These are phyloP conservation scores for Zizania palustris DNA, from an alignment of 202 grass and related monocot genomes.

Conservation along the genomic window DNA sequence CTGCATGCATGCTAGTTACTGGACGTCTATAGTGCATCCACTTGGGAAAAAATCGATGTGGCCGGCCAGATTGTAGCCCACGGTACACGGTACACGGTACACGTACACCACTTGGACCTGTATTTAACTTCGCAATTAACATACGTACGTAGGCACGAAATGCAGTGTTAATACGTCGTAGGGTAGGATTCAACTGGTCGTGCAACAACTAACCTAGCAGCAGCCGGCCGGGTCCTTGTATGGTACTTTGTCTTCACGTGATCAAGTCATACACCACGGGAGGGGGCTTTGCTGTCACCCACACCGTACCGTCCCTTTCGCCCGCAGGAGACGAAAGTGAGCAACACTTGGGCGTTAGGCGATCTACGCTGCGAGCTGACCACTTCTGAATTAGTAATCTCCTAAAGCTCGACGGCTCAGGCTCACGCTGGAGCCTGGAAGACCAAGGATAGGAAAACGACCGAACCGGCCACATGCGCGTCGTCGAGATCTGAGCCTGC, in stretches of 20 bases:
- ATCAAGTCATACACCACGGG: background rate
- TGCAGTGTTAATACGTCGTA: background rate
- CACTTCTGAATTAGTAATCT: background rate
- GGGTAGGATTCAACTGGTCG: background rate
- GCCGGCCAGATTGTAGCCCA: background rate
- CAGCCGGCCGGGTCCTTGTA: background rate
- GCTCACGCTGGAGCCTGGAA: background rate
- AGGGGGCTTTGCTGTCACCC: background rate
- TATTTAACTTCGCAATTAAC: background rate
- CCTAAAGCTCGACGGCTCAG: background rate
- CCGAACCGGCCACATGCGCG: background rate
- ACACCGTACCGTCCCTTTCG: background rate
- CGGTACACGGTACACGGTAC: background rate
- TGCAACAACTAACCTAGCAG: background rate
- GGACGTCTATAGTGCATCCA: background rate
- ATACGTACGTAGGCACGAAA: background rate
- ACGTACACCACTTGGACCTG: background rate
- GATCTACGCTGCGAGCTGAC: no score
- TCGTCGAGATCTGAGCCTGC: constrained; percentile 26
- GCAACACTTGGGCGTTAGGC: no score
- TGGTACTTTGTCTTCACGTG: background rate
- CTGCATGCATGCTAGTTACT: background rate
- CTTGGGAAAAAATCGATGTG: background rate
- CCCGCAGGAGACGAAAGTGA: background rate
- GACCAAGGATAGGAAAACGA: constrained; percentile 11